Evolutionary conservation across 768 basidiomycete species (phyloP).

Genomic region (Boletus bicolor): DNA sequence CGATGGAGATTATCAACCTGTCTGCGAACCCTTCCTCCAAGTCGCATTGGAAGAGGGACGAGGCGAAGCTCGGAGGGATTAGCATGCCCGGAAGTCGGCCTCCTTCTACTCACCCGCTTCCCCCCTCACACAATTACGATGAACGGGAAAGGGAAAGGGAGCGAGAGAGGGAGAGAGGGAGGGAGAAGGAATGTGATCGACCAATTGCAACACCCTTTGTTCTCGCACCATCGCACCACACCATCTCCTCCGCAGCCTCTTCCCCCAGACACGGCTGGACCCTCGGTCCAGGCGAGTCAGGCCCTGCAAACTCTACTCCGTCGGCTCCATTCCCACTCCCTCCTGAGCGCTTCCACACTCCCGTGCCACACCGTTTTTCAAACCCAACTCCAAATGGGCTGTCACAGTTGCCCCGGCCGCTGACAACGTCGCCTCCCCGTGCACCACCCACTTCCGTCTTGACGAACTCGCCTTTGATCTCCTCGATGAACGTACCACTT

Average conservation of each 20-base stretch:
- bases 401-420: constrained; percentile 20
- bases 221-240: constrained; percentile 44
- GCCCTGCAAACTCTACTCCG: constrained; percentile 28
- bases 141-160: constrained; percentile 27
- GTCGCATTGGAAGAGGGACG: constrained; percentile 41
- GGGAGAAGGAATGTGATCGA: constrained; percentile 40
- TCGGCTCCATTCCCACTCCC: constrained; percentile 27
- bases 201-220: constrained; percentile 53
- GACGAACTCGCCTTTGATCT: constrained; percentile 18
- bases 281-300: constrained; percentile 24
- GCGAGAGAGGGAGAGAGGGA: constrained; percentile 18
- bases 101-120: constrained; percentile 37
- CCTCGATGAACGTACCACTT: constrained; percentile 13
- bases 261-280: constrained; percentile 45
- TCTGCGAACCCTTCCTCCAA: constrained; percentile 32
- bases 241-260: constrained; percentile 32
- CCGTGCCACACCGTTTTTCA: constrained; percentile 29
- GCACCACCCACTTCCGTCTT: constrained; percentile 21
- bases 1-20: constrained; percentile 52
- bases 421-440: constrained; percentile 40
- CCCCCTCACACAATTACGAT: constrained; percentile 26
- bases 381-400: constrained; percentile 23
- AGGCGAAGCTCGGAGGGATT: constrained; percentile 20
- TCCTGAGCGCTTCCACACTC: constrained; percentile 28
- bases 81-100: constrained; percentile 36